These are phyloP conservation scores for Quercus berberidifolia DNA, from an alignment of 306 rosid species.

Conservation along the genomic window DNA sequence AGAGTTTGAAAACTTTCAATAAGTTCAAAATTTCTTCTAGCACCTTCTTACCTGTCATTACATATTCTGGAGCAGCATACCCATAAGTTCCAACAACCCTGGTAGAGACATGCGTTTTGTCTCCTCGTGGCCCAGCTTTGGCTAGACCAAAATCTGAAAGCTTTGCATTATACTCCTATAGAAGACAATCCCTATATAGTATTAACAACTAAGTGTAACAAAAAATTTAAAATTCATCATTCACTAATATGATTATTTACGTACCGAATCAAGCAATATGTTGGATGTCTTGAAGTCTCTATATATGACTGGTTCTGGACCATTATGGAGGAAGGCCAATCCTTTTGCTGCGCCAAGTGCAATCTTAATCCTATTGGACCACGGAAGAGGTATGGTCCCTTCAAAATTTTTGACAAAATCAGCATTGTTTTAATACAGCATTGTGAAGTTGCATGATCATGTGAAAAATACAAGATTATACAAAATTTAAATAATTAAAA, in stretches of 20 bases:
- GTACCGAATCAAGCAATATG: conserved; percentile 93
- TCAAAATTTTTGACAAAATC: conserved; percentile 39
- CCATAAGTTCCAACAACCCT: conserved; percentile 97
- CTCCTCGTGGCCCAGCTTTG: conserved; percentile 98
- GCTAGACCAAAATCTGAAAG: conserved; percentile 99
- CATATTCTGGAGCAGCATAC: conserved; percentile 96
- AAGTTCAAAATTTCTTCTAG: conserved; percentile 11
- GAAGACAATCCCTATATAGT: conserved; percentile 15
- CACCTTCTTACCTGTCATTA: conserved; percentile 79
- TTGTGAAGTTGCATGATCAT: background rate
- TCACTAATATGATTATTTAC: conserved; percentile 11
- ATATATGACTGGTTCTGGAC: conserved; percentile 89
- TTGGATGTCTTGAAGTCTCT: conserved; percentile 98
- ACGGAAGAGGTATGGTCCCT: conserved; percentile 96
- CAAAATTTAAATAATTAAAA: background rate
- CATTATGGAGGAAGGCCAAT: conserved; percentile 90
- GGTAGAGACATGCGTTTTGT: conserved; percentile 95
- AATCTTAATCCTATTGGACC: conserved; percentile 91
- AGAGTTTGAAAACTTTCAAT: background rate
- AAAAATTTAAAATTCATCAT: background rate
- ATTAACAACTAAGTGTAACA: conserved; percentile 12
- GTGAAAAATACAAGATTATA: conserved; percentile 12
- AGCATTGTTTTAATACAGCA: conserved; percentile 17
- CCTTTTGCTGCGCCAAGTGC: conserved; percentile 98
- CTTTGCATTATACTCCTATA: conserved; percentile 90